Percentiles rank a stretch among this genome's conserved stretches.
Conservation (phyloP, 2,329 filamentous ascomycete genomes). For the Colletotrichum sp. region DNA sequence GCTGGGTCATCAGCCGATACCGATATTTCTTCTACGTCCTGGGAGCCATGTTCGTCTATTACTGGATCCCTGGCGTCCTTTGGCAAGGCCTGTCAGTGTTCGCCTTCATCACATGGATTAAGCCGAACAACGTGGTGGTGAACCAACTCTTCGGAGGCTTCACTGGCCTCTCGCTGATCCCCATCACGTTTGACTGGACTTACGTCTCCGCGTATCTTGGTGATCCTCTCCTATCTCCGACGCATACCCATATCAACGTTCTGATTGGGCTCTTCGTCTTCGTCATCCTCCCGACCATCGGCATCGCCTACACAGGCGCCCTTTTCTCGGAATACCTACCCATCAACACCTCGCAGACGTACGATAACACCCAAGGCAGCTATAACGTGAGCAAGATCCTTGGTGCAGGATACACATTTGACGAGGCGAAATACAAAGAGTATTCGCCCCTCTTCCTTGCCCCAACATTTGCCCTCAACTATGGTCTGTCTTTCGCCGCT, state of each 20-base stretch:
- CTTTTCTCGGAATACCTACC: constrained; percentile 59
- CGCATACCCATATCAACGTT: constrained; percentile 12
- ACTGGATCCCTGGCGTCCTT: constrained; percentile 58
- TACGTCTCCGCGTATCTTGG: constrained; percentile 45
- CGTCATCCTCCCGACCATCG: constrained; percentile 37
- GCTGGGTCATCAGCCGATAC: constrained; percentile 42
- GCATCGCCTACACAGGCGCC: constrained; percentile 49
- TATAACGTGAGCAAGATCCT: constrained; percentile 61
- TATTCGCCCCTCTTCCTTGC: constrained; percentile 37
- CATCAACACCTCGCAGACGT: constrained; percentile 57
- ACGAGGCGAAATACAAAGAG: constrained; percentile 63
- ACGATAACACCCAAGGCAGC: constrained; percentile 57
- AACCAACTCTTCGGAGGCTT: constrained; percentile 67
- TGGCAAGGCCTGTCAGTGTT: constrained; percentile 54
- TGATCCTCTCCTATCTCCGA: constrained; percentile 30
- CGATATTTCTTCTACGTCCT: constrained; percentile 44
- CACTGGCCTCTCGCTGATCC: constrained; percentile 64
- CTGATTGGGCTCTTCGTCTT: constrained; percentile 5
- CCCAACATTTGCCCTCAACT: constrained; percentile 53
- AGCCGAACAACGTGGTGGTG: constrained; percentile 60
- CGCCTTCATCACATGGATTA: constrained; percentile 65
- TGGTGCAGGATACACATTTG: constrained; percentile 56
- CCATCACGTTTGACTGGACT: constrained; percentile 62
- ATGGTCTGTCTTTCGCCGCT: constrained; percentile 48
- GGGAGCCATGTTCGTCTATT: constrained; percentile 50